Conservation (phyloP, 2,329 filamentous ascomycete species). For the Ophiostoma australiae region DNA sequence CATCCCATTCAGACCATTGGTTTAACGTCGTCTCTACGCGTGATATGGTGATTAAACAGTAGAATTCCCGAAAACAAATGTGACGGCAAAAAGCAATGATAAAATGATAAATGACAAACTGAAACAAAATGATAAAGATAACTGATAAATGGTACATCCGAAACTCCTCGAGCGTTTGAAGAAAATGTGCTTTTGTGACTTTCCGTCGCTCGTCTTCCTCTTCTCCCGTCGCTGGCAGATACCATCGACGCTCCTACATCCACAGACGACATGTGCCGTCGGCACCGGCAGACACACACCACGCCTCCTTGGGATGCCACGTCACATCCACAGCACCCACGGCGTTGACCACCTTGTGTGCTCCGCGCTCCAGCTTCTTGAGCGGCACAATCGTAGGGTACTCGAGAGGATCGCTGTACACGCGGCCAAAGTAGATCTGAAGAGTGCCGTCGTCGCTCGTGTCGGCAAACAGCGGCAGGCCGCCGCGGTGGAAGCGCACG, state of each 20-base stretch:
- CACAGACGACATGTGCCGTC: conserved; percentile 90
- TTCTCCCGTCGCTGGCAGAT: background rate
- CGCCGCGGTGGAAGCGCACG: conserved; percentile 77
- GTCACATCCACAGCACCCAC: conserved; percentile 90
- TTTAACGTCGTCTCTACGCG: too few relatives aligned
- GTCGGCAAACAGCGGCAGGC: conserved; percentile 82
- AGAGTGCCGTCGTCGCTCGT: conserved; percentile 90
- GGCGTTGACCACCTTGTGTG: conserved; percentile 75
- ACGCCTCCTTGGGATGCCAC: conserved; percentile 92
- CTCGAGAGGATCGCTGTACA: conserved; percentile 90
- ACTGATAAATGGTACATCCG: conserved; percentile 4
- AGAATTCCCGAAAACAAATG: background rate
- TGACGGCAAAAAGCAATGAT: background rate
- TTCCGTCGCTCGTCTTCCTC: background rate
- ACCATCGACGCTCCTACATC: conserved; percentile 48
- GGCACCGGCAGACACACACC: conserved; percentile 89
- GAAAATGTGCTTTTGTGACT: conserved; percentile 13
- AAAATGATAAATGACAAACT: background rate
- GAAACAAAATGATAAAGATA: background rate
- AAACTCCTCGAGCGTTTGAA: conserved; percentile 12
- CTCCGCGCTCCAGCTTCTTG: conserved; percentile 74
- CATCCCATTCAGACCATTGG: too few relatives aligned
- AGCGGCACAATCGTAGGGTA: conserved; percentile 94
- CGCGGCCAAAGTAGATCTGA: conserved; percentile 95
- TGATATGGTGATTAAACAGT: background rate